Conservation (phyloP, 208 protist genomes). For the Porcisia deanei region DNA sequence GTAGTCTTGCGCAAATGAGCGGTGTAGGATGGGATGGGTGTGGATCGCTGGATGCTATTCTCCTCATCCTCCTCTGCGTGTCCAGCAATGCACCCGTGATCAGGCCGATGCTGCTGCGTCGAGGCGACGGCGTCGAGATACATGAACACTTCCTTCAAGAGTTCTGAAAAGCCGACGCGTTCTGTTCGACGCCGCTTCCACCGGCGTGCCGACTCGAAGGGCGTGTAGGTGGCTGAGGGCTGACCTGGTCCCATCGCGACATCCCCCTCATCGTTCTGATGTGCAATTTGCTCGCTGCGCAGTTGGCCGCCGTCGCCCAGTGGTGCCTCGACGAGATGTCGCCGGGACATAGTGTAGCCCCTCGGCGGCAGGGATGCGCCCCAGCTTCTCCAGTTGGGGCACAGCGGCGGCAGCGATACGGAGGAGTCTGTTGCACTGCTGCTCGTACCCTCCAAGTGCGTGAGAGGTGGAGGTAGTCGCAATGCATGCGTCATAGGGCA, state of each 20-base stretch:
- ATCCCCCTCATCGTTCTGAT: background rate
- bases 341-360: constrained; percentile 14
- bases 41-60: background rate
- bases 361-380: constrained; percentile 17
- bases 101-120: constrained; percentile 4
- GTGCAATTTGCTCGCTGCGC: background rate
- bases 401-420: background rate
- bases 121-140: constrained; percentile 37
- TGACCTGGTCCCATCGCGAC: background rate
- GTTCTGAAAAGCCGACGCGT: constrained; percentile 21
- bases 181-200: constrained; percentile 37
- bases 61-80: constrained; percentile 18
- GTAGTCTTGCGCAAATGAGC: background rate
- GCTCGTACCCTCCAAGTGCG: background rate
- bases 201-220: background rate
- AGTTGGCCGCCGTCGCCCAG: background rate
- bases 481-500: background rate
- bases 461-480: constrained; percentile 1
- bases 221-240: background rate
- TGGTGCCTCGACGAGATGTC: background rate
- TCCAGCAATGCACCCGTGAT: background rate
- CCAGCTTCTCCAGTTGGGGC: constrained; percentile 6
- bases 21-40: background rate
- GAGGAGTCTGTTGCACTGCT: background rate
- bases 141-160: constrained; percentile 45